A percentile compares a stretch with the other conserved stretches of the same genome.
Evolutionary conservation across 2,329 filamentous ascomycete species (phyloP).

Genomic region (Botrytis byssoidea): DNA sequence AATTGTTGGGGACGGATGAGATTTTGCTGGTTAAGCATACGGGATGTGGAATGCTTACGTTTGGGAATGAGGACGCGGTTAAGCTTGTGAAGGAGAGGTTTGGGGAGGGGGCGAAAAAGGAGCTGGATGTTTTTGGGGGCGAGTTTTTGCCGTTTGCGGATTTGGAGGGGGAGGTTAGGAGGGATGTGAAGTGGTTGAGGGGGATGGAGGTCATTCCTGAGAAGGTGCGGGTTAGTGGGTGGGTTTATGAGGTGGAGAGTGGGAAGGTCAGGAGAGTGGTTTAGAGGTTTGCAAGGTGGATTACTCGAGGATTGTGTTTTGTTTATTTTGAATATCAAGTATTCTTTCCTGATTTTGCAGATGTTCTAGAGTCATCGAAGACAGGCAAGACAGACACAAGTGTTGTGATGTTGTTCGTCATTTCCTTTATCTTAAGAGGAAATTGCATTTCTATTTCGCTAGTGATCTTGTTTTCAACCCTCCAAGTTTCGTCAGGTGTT

Average conservation of each 20-base stretch:
- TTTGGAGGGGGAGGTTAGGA: constrained; percentile 60
- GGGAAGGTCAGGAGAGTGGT: constrained; percentile 57
- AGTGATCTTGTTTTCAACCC: neutral
- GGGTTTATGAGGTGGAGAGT: constrained; percentile 76
- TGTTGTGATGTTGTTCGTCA: neutral
- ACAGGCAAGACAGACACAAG: neutral
- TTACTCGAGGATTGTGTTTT: neutral
- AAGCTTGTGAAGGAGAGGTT: constrained; percentile 58
- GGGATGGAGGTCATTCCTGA: constrained; percentile 58
- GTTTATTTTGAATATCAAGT: neutral
- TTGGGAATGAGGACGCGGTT: constrained; percentile 58
- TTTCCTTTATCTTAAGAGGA: neutral
- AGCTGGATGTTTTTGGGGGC: constrained; percentile 37
- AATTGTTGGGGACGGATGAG: constrained; percentile 73
- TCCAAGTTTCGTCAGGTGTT: neutral
- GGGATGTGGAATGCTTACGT: constrained; percentile 70
- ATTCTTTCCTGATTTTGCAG: neutral
- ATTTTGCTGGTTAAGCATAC: constrained; percentile 56
- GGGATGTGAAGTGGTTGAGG: constrained; percentile 65
- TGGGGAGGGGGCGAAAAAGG: constrained; percentile 44
- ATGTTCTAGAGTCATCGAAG: neutral
- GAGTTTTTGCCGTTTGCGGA: constrained; percentile 51
- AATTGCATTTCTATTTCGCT: neutral
- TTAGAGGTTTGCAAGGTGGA: constrained; percentile 28
- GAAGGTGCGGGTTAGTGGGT: constrained; percentile 63